Base-by-base conservation (phyloP, 2,329 filamentous ascomycete genomes). In the Talaromyces rugulosus region DNA sequence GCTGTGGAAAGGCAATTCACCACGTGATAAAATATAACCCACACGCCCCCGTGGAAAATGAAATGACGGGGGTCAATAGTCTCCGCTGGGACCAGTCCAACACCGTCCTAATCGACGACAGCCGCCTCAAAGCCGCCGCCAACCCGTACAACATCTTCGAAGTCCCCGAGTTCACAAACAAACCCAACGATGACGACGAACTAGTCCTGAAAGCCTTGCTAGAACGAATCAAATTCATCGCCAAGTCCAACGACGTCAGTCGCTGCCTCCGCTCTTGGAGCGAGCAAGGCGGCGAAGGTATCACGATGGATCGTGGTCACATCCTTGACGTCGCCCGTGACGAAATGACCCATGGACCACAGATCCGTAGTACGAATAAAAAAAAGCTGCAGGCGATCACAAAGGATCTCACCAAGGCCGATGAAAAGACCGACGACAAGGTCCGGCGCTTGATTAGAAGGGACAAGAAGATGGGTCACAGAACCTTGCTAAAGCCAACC, bases 61-160 rank as follows among this genome's bases (percentile, higher is more conserved):
- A 57, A 47, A 62, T 62, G 56, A 60, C 61, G 18, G 61, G 86
- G 65, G 72, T 74, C 0, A 55, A 60, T 3, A 74, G 70, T 36
- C 72, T 70, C 14, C 73, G 67, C 0, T 98, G 92, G 89, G 84
- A 87, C 68, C 92, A 96, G 77, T 83, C 83, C 57, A 96, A 98
- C 74, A 98, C 95, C 0, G 83, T 98, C 6, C 81, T 99, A 30
- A 87, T 98, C 44, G 95, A 99, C 68, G 95, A 98, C 76, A 91
- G 88, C 33, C 69, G 77, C 1, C 83, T 93, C 70, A 99, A 98
- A 80, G 93, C 89, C 0, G 82, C 85, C 30, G 88, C 84, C 60
- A 91, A 99, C 74, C 95, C 95, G 0, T 85, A 86, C 77, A 98
- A 98, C 69, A 82, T 95, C 27, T 77, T 98, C 9, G 81, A 87